Base-by-base conservation (phyloP, 257 asterid genomes). In the Solanum stenotomum region DNA sequence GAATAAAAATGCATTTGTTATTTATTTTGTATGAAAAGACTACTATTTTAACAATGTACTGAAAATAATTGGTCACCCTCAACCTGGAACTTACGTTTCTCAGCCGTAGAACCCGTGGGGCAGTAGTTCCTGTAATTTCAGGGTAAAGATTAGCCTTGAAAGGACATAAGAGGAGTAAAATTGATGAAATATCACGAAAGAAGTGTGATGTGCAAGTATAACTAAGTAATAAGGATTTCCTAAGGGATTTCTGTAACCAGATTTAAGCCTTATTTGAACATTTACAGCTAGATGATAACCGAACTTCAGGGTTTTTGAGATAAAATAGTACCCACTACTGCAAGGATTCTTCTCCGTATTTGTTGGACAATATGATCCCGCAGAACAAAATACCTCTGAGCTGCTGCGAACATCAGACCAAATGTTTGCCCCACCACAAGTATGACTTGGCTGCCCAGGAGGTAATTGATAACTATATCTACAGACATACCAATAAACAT, bases 381-480 rank as follows among this genome's bases (percentile, higher is more conserved):
- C 98, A n/a, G 98, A 91, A 93, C 99, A 97, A 89, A 96, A 97
- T 83, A 96, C 74, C 88, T 94, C 96, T 4, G 91, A 89, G 44
- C 95, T 98, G 68, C 91, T 87, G 83, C 89, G 31, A 88, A 91
- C 94, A 92, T 97, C 99, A 40, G 99, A 94, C 99, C 99, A 97
- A 33, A 94, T 89, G 89, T 96, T 98, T 65, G 99, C 99, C 87
- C 98, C 98, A 3, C 99, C 99, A 86, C 99, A 97, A 35, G 95
- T 91, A 87, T 96, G 98, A 89, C 93, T 96, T 34, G 94, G 67
- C 85, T 91, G 91, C 68, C 98, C 98, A 5, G 98, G 99, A 76
- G 99, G 99, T 88, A 97, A 92, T 89, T 96, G 99, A 92, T 97
- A 97, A 14, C 92, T 94, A 56, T 97, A 97, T 90, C 99, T 97